Conservation (phyloP, 1,284 basidiomycete genomes). For the Ganoderma sinense region DNA sequence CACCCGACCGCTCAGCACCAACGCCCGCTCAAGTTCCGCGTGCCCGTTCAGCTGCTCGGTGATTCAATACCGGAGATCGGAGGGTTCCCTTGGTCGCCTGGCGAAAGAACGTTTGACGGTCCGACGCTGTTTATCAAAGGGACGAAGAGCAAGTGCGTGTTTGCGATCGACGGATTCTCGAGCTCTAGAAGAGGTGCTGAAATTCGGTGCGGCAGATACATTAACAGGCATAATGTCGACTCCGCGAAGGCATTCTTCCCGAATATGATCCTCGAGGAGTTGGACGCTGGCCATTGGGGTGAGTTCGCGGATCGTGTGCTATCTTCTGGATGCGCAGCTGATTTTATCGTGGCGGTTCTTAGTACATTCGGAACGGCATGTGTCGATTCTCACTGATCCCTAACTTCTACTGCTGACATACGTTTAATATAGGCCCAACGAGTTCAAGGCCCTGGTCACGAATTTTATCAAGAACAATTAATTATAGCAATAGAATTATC, state of each 20-base stretch:
- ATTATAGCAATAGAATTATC: constrained; percentile 2
- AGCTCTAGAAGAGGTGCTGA: neutral
- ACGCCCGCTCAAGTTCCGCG: constrained; percentile 64
- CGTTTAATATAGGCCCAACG: constrained; percentile 47
- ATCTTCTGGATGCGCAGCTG: constrained; percentile 11
- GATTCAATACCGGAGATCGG: constrained; percentile 73
- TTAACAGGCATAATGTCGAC: constrained; percentile 72
- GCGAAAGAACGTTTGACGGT: constrained; percentile 66
- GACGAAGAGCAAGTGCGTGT: constrained; percentile 67
- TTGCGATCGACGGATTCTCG: neutral
- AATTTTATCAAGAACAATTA: constrained; percentile 45
- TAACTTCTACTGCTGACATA: neutral
- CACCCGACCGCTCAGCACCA: constrained; percentile 38
- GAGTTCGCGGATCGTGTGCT: constrained; percentile 41
- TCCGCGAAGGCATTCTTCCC: constrained; percentile 75
- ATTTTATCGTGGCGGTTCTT: neutral
- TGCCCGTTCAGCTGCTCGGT: constrained; percentile 75
- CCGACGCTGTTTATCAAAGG: constrained; percentile 84
- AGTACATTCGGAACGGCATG: constrained; percentile 70
- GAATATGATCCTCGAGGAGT: constrained; percentile 55
- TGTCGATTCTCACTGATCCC: neutral
- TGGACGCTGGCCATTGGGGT: constrained; percentile 80
- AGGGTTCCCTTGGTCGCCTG: constrained; percentile 74
- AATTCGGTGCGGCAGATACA: constrained; percentile 54
- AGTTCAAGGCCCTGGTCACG: constrained; percentile 52